A percentile compares a stretch with the other conserved stretches of the same genome.
Evolutionary conservation across 2,329 filamentous ascomycete genomes (phyloP).

Genomic region (Claviceps spartinae): DNA sequence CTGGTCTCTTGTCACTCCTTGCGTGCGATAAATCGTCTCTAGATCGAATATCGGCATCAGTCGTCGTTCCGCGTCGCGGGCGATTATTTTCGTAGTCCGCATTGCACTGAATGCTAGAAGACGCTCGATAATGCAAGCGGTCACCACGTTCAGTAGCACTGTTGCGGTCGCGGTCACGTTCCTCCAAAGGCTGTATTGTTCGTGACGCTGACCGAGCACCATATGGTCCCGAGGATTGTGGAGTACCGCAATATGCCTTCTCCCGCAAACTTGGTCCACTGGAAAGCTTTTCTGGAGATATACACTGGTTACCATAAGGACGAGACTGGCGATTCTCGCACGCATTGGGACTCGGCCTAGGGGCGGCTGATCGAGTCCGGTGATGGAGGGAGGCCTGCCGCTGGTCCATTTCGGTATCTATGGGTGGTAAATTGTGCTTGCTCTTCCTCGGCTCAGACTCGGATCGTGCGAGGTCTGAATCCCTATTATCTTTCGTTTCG

Average conservation of each 20-base stretch:
- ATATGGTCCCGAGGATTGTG: slow-evolving; percentile 15
- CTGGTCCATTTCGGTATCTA: slow-evolving; percentile 27
- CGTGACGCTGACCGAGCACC: slow-evolving; percentile 19
- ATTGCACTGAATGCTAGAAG: slow-evolving; percentile 15
- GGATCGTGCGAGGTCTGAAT: slow-evolving; percentile 8
- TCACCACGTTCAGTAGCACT: slow-evolving; percentile 13
- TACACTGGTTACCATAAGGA: slow-evolving; percentile 19
- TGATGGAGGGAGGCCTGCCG: slow-evolving; percentile 17
- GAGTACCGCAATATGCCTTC: slow-evolving; percentile 23
- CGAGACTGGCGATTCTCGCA: slow-evolving; percentile 17
- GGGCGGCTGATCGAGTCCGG: slow-evolving; percentile 23
- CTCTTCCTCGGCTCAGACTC: slow-evolving; percentile 17
- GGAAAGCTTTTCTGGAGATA: slow-evolving; percentile 30
- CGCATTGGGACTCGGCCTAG: slow-evolving; percentile 19
- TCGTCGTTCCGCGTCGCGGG: slow-evolving; percentile 17
- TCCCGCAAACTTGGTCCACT: slow-evolving; percentile 28
- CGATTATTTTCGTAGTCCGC: slow-evolving; percentile 15
- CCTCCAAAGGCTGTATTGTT: slow-evolving; percentile 16
- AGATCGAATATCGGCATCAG: slow-evolving; percentile 18
- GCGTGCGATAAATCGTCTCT: slow-evolving; percentile 11
- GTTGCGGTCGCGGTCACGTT: slow-evolving; percentile 10
- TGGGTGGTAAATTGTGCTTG: slow-evolving; percentile 28
- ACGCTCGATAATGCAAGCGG: slow-evolving; percentile 14
- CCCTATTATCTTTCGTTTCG: background rate
- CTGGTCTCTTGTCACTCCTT: slow-evolving; percentile 14